Base-by-base conservation (phyloP, 2,329 filamentous ascomycete genomes). In the Alternaria postmessia region DNA sequence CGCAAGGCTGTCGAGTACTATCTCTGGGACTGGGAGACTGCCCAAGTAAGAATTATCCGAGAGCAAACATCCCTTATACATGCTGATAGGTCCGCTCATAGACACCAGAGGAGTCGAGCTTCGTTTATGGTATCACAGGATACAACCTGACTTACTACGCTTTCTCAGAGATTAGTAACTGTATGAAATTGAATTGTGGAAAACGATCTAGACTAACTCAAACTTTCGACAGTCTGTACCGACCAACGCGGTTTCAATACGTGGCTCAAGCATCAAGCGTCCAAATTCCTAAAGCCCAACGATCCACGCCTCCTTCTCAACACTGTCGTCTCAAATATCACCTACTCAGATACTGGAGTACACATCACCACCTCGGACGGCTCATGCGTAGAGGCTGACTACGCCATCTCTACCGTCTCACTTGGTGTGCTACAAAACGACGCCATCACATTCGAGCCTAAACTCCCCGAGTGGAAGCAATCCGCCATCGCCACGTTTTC, bases 371-470 rank as follows among this genome's bases (percentile, higher is more conserved):
- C 82, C 26, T 75, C 81, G 3, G 83, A 88, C 56, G 87, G 85
- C 2, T 82, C 76, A 54, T 89, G 88, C 64, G 78, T 89, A 20
- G 74, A 81, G 46, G 88, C 88, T 1, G 83, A 85, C 7, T 88
- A 89, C 63, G 89, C 88, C 1, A 85, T 91, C 61, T 85, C 83
- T 67, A 91, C 89, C 0, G 91, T 92, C 73, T 89, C 87, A 46
- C 76, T 91, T 0, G 89, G 89, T 1, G 89, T 91, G 0, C 79
- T 91, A 1, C 89, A 91, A 70, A 85, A 87, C 62, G 81, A 87
- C 3, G 82, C 79, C 0, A 83, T 91, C 1, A 73, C 76, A 0
- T 92, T 91, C 70, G 70, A 80, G 11, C 89, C 89, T 0, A 65
- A 78, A 5, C 79, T 91, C 0, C 89, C 89, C 0, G 74, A 75